Base-by-base conservation (phyloP, 2,329 filamentous ascomycete genomes). In the Rachicladosporium sp. region DNA sequence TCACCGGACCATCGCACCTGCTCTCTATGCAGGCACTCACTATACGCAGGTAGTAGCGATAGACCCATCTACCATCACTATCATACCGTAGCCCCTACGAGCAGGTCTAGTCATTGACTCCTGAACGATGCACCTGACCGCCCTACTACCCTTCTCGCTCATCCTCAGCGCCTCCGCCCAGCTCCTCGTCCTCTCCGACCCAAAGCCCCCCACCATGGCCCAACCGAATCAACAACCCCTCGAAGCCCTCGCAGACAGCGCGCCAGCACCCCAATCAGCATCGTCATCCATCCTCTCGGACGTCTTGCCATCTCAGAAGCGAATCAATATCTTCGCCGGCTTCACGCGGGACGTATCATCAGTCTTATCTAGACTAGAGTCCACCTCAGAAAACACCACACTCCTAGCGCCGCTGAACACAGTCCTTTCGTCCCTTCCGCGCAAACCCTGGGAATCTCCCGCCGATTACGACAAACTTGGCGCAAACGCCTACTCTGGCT, bases 321-420 rank as follows among this genome's bases (percentile, higher is more conserved):
- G 70, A 44, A 82, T 94, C 56, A 87, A 85, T 47, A 79, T 88
- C 50, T 96, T 95, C 62, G 82, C 85, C 23, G 78, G 78, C 32
- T 77, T 93, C 53, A 80, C 81, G 4, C 77, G 87, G 43, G 80
- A 89, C 55, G 76, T 88, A 51, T 73, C 78, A 35, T 63, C 70
- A n/a, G 70, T 88, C 12, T 73, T 76, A 7, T 63, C 67, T 13
- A 81, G 83, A 1, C 73, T 96, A 10, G 74, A 82, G 50, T 73
- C 85, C 56, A 60, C 69, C 1, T 56, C 65, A 1, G 62, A 71
- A 42, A 88, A 89, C 57, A 83, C 82, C 10, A 95, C 87, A 2
- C 78, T 96, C 15, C 75, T 96, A 2, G 89, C 88, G 4, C 91
- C 91, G 1, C 67, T 83, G 39, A 96, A 98, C 67, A 77, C 74